Conservation (phyloP, 2,329 filamentous ascomycete genomes). For the Cercospora zeina region DNA sequence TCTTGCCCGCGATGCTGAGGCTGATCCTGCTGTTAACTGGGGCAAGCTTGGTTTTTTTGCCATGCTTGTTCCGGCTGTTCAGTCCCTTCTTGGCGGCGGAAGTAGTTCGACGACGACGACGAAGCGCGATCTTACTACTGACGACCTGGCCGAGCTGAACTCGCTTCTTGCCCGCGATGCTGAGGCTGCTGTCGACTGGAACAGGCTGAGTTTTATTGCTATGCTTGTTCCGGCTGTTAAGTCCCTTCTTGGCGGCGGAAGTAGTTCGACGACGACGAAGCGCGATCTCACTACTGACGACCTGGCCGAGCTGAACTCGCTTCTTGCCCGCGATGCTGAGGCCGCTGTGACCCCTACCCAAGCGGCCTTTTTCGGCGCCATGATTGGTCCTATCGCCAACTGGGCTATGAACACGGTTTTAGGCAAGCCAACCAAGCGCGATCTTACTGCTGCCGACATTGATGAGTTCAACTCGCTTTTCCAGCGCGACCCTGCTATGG, state of each 20-base stretch:
- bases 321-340: no score
- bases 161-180: not conserved
- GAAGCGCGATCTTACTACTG: not conserved
- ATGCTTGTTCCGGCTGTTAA: not conserved
- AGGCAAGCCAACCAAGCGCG: not conserved
- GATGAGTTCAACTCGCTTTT: not conserved
- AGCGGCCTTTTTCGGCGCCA: not conserved
- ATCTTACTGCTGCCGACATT: not conserved
- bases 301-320: not conserved
- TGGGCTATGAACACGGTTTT: not conserved
- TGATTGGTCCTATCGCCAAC: not conserved
- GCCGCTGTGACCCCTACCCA: no score
- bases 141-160: not conserved
- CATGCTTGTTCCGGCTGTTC: not conserved
- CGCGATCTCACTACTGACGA: not conserved
- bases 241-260: not conserved
- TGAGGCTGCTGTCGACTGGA: not conserved
- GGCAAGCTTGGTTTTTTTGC: not conserved
- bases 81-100: not conserved
- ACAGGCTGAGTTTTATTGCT: not conserved
- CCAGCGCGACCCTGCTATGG: not conserved
- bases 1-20: not conserved
- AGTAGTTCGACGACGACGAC: not conserved
- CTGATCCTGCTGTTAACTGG: not conserved
- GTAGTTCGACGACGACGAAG: not conserved